Conservation (phyloP, 129 eudicot genomes). For the Helianthus tuberosus region DNA sequence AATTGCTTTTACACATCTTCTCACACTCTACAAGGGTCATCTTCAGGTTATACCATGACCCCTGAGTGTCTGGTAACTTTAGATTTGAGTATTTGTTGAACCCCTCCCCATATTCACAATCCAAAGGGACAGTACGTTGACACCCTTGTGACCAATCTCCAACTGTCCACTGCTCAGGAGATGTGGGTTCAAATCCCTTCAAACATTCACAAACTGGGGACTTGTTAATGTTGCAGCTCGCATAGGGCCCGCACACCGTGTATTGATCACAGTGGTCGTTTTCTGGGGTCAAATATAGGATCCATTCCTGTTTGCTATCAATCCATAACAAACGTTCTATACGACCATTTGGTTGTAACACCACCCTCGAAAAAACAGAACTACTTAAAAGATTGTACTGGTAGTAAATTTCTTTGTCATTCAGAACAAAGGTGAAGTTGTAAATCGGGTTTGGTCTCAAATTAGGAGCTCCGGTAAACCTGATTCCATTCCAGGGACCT, state of each 20-base stretch:
- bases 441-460: slow-evolving; percentile 3
- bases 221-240: slow-evolving; percentile 12
- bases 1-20: slow-evolving; percentile 38
- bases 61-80: no score
- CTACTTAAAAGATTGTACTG: background rate
- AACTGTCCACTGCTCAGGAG: slow-evolving; percentile 13
- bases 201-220: slow-evolving; percentile 26
- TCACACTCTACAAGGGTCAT: slow-evolving; percentile 43
- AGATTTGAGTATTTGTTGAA: no score
- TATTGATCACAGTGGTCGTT: slow-evolving; percentile 30
- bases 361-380: slow-evolving; percentile 26
- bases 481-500: slow-evolving; percentile 54
- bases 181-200: slow-evolving; percentile 22
- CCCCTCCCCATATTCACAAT: no score
- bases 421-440: slow-evolving; percentile 6
- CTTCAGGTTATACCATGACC: slow-evolving; percentile 10
- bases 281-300: background rate
- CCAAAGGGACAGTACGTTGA: background rate
- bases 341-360: slow-evolving; percentile 15
- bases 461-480: slow-evolving; percentile 31
- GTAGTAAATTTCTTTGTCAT: slow-evolving; percentile 8
- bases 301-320: slow-evolving; percentile 25
- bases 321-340: slow-evolving; percentile 4
- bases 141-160: slow-evolving; percentile 36
- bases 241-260: slow-evolving; percentile 21